These are phyloP conservation scores for Cotoneaster glaucophyllus DNA, from an alignment of 306 rosid genomes.

Conservation along the genomic window DNA sequence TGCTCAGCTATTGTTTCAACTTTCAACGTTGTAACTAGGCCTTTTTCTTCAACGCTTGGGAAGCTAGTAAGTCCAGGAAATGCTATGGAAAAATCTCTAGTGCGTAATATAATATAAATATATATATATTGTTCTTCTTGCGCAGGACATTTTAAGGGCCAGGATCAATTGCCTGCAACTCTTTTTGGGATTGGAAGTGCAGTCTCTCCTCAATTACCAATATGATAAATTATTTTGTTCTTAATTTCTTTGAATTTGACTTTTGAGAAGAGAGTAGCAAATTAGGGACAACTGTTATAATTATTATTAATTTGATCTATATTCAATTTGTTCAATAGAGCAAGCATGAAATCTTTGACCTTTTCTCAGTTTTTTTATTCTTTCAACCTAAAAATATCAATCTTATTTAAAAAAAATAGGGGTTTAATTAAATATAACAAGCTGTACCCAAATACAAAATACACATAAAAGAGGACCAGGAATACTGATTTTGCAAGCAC, in stretches of 20 bases:
- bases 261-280: not conserved
- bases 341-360: not conserved
- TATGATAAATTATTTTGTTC: not conserved
- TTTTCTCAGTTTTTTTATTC: not conserved
- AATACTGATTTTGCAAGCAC: too few species aligned
- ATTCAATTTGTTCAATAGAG: not conserved
- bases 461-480: too few species aligned
- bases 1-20: not conserved
- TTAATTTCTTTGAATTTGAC: not conserved
- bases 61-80: not conserved
- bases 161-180: not conserved
- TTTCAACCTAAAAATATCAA: not conserved
- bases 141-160: not conserved
- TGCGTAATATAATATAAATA: too few species aligned
- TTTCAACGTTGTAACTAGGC: not conserved
- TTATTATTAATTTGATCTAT: not conserved
- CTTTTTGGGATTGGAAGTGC: not conserved
- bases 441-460: too few species aligned
- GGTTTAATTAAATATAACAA: too few species aligned
- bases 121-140: not conserved
- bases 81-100: not conserved
- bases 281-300: not conserved
- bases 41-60: not conserved
- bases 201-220: not conserved
- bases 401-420: too few species aligned